These are phyloP conservation scores for Moringa oleifera DNA, from an alignment of 345 rosid genomes.

Conservation along the genomic window DNA sequence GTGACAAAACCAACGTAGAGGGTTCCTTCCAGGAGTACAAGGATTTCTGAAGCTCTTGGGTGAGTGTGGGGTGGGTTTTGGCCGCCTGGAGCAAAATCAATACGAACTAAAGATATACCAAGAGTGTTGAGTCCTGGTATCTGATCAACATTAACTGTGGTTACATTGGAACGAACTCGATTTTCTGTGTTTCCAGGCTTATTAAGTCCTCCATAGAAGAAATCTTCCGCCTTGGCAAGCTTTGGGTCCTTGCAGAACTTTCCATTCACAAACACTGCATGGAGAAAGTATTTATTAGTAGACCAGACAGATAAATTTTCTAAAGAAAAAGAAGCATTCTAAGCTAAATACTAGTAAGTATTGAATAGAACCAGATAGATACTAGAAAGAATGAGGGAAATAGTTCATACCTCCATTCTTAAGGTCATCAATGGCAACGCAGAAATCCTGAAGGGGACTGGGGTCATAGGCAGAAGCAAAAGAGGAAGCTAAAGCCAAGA, in stretches of 20 bases:
- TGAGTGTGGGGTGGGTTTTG: constrained; percentile 30
- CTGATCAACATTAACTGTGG: constrained; percentile 7
- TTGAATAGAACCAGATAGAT: no score
- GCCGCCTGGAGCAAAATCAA: constrained; percentile 29
- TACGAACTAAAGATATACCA: constrained; percentile 23
- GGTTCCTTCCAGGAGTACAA: constrained; percentile 12
- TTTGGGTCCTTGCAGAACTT: constrained; percentile 36
- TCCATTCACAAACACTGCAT: constrained; percentile 27
- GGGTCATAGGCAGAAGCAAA: constrained; percentile 24
- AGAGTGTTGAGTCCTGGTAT: constrained; percentile 30
- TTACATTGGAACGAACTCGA: constrained; percentile 12
- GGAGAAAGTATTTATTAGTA: no score
- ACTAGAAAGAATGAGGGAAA: no score
- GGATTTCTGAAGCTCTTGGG: constrained; percentile 20
- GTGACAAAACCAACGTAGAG: constrained; percentile 24
- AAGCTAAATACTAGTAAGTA: no score
- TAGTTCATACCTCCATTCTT: not conserved
- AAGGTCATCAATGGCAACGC: constrained; percentile 18
- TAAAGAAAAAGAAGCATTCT: no score
- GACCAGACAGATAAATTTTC: no score
- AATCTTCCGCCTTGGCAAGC: constrained; percentile 17
- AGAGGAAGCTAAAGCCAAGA: constrained; percentile 16
- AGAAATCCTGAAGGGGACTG: constrained; percentile 28
- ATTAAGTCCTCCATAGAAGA: constrained; percentile 19
- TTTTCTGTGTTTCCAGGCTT: constrained; percentile 12